A percentile compares a stretch with the other conserved stretches of the same genome.
These are phyloP conservation scores for Linnemannia zychae DNA, from an alignment of 192 early-diverging fungal genomes.

Conservation along the genomic window DNA sequence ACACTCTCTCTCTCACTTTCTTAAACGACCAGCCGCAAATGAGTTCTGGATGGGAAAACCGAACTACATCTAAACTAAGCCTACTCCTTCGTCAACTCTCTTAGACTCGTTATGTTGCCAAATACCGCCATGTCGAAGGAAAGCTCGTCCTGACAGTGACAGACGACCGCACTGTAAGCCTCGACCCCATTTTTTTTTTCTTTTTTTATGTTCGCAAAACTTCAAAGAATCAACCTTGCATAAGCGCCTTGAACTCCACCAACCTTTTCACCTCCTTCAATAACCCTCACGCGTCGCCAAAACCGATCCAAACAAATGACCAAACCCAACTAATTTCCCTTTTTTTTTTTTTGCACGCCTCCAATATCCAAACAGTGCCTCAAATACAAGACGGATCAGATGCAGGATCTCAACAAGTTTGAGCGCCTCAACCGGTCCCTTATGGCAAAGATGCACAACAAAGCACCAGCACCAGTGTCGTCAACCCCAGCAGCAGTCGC, in stretches of 20 bases:
- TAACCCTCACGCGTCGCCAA: neutral
- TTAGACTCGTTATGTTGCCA: conserved; percentile 78
- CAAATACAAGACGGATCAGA: conserved; percentile 78
- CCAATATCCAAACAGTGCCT: conserved; percentile 50
- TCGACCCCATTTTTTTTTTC: neutral
- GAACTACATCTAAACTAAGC: neutral
- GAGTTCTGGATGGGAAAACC: neutral
- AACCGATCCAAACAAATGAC: neutral
- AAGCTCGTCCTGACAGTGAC: conserved; percentile 82
- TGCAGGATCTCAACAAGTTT: conserved; percentile 80
- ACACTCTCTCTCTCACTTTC: neutral
- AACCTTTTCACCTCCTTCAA: neutral
- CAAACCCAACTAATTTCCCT: neutral
- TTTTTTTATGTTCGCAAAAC: too few relatives aligned
- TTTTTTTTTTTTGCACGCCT: neutral
- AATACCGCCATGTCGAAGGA: conserved; percentile 76
- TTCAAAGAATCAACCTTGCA: too few relatives aligned
- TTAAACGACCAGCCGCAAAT: neutral
- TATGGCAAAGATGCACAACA: conserved; percentile 81
- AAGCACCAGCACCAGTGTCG: conserved; percentile 31
- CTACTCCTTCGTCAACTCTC: neutral
- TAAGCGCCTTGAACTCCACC: neutral
- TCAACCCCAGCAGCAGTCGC: conserved; percentile 14
- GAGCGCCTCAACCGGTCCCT: conserved; percentile 73
- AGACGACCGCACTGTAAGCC: conserved; percentile 74